phyloP scores from a whole-genome alignment of 352 stramenopile genomes.

The Phytophthora rubi region DNA sequence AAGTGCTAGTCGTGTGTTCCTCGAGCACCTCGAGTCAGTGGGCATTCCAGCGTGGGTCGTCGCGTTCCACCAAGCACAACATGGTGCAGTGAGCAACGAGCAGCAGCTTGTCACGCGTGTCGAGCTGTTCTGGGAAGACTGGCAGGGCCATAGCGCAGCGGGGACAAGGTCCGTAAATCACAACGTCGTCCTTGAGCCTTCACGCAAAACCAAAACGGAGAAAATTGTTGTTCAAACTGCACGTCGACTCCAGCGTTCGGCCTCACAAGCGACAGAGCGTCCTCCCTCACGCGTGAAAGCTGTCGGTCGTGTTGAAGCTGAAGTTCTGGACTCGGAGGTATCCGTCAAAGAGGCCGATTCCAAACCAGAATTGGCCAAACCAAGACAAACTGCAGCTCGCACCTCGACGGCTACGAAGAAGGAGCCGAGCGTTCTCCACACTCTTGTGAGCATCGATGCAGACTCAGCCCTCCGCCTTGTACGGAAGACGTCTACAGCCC shows the following conservation, averaged over 20 bases:
- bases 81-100: not conserved
- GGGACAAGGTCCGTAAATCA: not conserved
- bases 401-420: not conserved
- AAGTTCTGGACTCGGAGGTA: not conserved
- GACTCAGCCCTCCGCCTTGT: slow-evolving; percentile 40
- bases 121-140: slow-evolving; percentile 43
- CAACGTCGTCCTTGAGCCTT: not conserved
- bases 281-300: not conserved
- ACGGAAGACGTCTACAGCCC: not conserved
- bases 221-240: slow-evolving; percentile 7
- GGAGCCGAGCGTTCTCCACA: slow-evolving; percentile 42
- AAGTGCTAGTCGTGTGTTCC: slow-evolving; percentile 26
- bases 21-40: slow-evolving; percentile 21
- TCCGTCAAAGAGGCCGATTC: slow-evolving; percentile 3
- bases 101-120: slow-evolving; percentile 6
- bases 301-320: not conserved
- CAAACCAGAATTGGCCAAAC: not conserved
- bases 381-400: not conserved
- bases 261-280: not conserved
- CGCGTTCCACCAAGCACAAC: slow-evolving; percentile 28
- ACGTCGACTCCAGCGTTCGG: not conserved
- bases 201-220: slow-evolving; percentile 1
- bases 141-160: slow-evolving; percentile 13
- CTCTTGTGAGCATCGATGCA: slow-evolving; percentile 54
- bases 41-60: slow-evolving; percentile 39